Evolutionary conservation across 768 basidiomycete genomes (phyloP).

Genomic region (Suillus weaverae): DNA sequence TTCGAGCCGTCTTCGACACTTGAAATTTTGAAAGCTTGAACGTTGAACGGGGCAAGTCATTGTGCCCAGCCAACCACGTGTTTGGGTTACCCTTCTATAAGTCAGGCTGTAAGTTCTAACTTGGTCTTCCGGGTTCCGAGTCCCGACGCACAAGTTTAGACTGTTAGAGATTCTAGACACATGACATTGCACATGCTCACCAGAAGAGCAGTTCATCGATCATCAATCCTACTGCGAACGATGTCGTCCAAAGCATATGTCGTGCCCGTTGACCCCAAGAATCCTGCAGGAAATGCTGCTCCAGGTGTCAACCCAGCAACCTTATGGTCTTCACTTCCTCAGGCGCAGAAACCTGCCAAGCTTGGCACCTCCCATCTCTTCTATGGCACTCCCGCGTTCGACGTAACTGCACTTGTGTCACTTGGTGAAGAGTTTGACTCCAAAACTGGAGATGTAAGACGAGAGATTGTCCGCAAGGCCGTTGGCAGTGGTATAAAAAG

Average conservation of each 20-base stretch:
- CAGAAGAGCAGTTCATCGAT: conserved; percentile 20
- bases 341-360: conserved; percentile 51
- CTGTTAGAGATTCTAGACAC: conserved; percentile 11
- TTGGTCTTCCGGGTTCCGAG: not conserved
- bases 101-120: too few species aligned
- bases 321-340: conserved; percentile 55
- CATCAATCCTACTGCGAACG: conserved; percentile 27
- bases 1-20: too few species aligned
- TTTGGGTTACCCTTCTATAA: not conserved
- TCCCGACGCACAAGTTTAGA: conserved; percentile 3
- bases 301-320: conserved; percentile 44
- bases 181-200: conserved; percentile 19
- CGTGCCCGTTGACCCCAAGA: conserved; percentile 55
- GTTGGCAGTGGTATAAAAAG: conserved; percentile 74
- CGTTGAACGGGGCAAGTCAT: not conserved
- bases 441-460: conserved; percentile 45
- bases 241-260: conserved; percentile 61
- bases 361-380: conserved; percentile 66
- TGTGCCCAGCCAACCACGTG: not conserved
- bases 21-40: too few species aligned
- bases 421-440: conserved; percentile 54
- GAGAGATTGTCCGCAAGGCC: conserved; percentile 70
- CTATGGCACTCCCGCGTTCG: conserved; percentile 50
- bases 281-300: conserved; percentile 27
- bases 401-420: conserved; percentile 55